These are phyloP conservation scores for Elongisporangium senticosum DNA, from an alignment of 352 stramenopile species.

Conservation along the genomic window DNA sequence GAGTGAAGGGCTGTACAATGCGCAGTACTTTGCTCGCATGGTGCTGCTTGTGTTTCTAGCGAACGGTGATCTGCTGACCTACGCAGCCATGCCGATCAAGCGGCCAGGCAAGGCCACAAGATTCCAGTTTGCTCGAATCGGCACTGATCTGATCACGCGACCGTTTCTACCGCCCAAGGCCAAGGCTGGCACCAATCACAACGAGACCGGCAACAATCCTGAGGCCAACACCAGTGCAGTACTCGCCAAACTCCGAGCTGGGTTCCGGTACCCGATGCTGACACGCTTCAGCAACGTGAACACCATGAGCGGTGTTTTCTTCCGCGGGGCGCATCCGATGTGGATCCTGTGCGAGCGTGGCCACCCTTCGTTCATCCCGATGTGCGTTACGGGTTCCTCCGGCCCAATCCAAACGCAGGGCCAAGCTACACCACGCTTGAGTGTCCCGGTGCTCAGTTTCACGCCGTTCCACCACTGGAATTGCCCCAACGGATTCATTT, in stretches of 20 bases:
- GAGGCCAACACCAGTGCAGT: slow-evolving; percentile 67
- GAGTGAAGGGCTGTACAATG: slow-evolving; percentile 64
- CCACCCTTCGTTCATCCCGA: slow-evolving; percentile 58
- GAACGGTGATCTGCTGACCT: slow-evolving; percentile 81
- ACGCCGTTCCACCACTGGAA: slow-evolving; percentile 87
- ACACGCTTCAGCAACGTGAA: slow-evolving; percentile 80
- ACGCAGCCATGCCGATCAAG: slow-evolving; percentile 49
- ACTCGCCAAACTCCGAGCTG: slow-evolving; percentile 62
- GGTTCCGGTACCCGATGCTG: slow-evolving; percentile 85
- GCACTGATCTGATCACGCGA: slow-evolving; percentile 71
- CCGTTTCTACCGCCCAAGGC: slow-evolving; percentile 61
- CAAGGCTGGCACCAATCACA: slow-evolving; percentile 35
- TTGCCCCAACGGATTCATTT: slow-evolving; percentile 84
- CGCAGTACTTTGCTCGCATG: slow-evolving; percentile 72
- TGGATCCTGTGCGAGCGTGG: slow-evolving; percentile 77
- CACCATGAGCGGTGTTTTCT: slow-evolving; percentile 81
- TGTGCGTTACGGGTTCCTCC: slow-evolving; percentile 35
- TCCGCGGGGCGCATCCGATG: slow-evolving; percentile 78
- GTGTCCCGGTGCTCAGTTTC: slow-evolving; percentile 80
- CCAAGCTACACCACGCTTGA: slow-evolving; percentile 28
- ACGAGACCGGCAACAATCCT: slow-evolving; percentile 37
- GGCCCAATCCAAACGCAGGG: neutral
- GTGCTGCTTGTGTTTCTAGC: slow-evolving; percentile 80
- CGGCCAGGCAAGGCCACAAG: slow-evolving; percentile 13
- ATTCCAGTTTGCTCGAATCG: slow-evolving; percentile 66